phyloP scores from a whole-genome alignment of 176 grass and related monocot genomes.

The Alopecurus myosuroides region DNA sequence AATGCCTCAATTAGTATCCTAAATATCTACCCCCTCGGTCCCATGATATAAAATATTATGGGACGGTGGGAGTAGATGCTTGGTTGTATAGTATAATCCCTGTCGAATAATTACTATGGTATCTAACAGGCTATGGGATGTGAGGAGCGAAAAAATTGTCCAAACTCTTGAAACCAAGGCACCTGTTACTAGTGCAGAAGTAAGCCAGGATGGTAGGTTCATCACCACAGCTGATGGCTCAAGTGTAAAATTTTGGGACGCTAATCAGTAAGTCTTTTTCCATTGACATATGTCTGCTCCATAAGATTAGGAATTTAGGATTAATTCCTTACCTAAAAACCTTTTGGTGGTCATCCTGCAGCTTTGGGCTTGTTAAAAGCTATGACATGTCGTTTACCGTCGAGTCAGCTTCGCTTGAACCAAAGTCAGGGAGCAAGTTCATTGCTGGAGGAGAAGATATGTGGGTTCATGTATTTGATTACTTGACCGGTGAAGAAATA shows the following conservation, averaged over 20 bases:
- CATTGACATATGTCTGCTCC: not conserved
- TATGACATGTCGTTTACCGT: conserved; percentile 83
- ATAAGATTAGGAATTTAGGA: not conserved
- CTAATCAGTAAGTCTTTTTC: conserved; percentile 51
- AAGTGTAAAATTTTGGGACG: conserved; percentile 90
- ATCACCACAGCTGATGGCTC: conserved; percentile 88
- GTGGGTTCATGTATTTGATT: conserved; percentile 87
- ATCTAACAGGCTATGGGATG: conserved; percentile 71
- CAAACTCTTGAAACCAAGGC: conserved; percentile 89
- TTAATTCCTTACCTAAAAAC: not conserved
- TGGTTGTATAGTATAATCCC: not conserved
- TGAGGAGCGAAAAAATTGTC: conserved; percentile 77
- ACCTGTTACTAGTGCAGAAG: conserved; percentile 82
- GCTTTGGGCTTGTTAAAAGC: conserved; percentile 87
- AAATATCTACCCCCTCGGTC: too few species aligned
- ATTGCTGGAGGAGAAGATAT: conserved; percentile 92
- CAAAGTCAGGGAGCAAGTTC: conserved; percentile 66
- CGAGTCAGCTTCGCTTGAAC: conserved; percentile 86
- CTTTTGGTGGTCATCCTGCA: conserved; percentile 26
- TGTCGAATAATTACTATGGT: conserved; percentile 1
- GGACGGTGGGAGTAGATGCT: too few species aligned
- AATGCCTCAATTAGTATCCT: not conserved
- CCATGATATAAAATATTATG: too few species aligned
- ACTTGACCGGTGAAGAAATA: conserved; percentile 79
- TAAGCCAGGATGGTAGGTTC: conserved; percentile 82